Evolutionary conservation across 352 stramenopile species (phyloP), one percentile per base, ranked within the genome.

Genomic region (Pythium biforme): DNA sequence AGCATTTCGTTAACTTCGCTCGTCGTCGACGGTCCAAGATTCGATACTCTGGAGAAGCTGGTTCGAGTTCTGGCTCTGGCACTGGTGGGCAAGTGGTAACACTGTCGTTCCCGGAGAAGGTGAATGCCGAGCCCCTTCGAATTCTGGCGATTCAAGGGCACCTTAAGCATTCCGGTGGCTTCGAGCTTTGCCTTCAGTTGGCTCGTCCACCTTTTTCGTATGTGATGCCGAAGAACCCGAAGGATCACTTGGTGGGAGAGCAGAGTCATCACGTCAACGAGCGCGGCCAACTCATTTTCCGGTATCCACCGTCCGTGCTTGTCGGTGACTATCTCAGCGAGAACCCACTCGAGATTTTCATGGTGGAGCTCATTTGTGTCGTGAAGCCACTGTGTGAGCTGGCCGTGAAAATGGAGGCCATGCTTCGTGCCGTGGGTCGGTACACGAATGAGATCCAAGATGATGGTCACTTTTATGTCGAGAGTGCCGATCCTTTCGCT

Each of bases 1-100:
- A 94, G 59, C 86, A 94, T 61, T 94, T 92, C 49, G 83, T 94
- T 33, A 92, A 92, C 65, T 94, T 94, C 72, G 86, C 86, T 71
- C 81, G 83, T 10, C 81, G 86, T 23, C 83, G 86, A 67, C 86
- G 88, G 58, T 92, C 83, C 12, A 81, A 81, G 27, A 94, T 94
- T 68, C 81, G 82, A 23, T 94, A 94, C 60, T 91, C 83, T 34
- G 85, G 85, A 8, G 83, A 94, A 76, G 85, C 83, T 55, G 77
- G 73, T 29, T 84, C 83, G 19, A 70, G 64, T 17, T 74, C 64
- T 19, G 68, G 72, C 1, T 65, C 76, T 15, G 83, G 83, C 14
- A 92, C 83, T 10, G 83, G 85, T 59, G 83, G 83, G n/a, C 83
- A 94, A 72, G 81, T 94, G 20, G 86, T 94, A 31, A 92, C 83